A percentile compares a stretch with the other conserved stretches of the same genome.
Conservation (phyloP, 2,329 filamentous ascomycete species). For the Hymenoscyphus repandus region DNA sequence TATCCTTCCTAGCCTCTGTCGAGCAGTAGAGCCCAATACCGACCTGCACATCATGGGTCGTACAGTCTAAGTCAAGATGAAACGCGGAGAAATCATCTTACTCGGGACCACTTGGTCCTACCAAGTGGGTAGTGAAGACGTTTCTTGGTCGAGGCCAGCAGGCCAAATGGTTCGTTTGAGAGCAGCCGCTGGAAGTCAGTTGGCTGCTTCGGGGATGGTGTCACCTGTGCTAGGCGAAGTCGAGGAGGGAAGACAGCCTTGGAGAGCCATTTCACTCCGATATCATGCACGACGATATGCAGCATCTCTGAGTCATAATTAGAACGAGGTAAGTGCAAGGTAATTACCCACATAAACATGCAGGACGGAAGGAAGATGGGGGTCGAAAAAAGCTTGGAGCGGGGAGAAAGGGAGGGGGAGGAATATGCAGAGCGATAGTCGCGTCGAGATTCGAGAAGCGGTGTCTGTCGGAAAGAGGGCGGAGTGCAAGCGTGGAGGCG, state of each 20-base stretch:
- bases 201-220: conserved; percentile 13
- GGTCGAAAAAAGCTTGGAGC: too few relatives aligned
- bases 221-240: too few relatives aligned
- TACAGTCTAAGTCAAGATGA: conserved; percentile 22
- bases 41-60: conserved; percentile 17
- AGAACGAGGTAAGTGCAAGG: conserved; percentile 8
- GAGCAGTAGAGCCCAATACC: conserved; percentile 27
- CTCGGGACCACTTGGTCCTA: conserved; percentile 11
- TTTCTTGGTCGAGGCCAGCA: conserved; percentile 31
- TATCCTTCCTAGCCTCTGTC: conserved; percentile 22
- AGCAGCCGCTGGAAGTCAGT: conserved; percentile 22
- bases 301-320: conserved; percentile 31
- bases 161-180: conserved; percentile 30
- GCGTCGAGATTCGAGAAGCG: neutral
- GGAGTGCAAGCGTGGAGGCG: conserved; percentile 12
- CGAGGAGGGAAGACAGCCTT: neutral
- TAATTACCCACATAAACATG: conserved; percentile 1
- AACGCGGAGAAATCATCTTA: conserved; percentile 25
- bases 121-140: conserved; percentile 19
- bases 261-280: neutral
- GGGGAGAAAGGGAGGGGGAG: conserved; percentile 2
- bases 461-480: neutral
- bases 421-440: neutral
- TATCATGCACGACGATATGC: conserved; percentile 20
- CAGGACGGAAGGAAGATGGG: conserved; percentile 2